Conservation (phyloP, 2,329 filamentous ascomycete genomes). For the Domatiomyces globalis region DNA sequence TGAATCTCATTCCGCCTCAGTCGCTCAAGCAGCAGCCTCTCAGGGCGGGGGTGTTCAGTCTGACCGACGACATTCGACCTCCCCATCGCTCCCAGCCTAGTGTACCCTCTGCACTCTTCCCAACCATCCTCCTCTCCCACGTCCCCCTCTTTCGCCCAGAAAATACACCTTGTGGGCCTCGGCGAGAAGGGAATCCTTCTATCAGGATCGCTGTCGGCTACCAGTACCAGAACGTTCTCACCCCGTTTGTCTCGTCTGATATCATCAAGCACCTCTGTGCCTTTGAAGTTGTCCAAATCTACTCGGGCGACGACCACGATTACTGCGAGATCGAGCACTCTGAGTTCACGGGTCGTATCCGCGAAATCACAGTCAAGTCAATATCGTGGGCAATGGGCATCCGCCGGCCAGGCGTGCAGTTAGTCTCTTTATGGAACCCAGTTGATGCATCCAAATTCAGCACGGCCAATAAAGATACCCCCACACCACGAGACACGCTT, state of each 20-base stretch:
- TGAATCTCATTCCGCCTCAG: not conserved
- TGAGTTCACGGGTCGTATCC: constrained; percentile 45
- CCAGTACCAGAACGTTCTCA: constrained; percentile 93
- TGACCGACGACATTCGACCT: not conserved
- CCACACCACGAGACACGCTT: constrained; percentile 40
- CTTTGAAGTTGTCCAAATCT: constrained; percentile 62
- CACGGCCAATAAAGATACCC: constrained; percentile 8
- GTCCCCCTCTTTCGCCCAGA: constrained; percentile 74
- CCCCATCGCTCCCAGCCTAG: not conserved
- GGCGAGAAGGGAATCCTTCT: constrained; percentile 68
- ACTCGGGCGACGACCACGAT: constrained; percentile 95
- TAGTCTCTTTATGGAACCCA: constrained; percentile 86
- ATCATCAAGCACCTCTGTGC: constrained; percentile 59
- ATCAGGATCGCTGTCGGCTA: constrained; percentile 68
- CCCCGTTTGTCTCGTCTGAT: constrained; percentile 57
- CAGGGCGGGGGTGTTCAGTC: not conserved
- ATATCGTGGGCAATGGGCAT: constrained; percentile 96
- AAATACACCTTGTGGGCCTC: constrained; percentile 74
- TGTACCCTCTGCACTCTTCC: constrained; percentile 36
- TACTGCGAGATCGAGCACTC: constrained; percentile 84
- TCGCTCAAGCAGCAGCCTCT: not conserved
- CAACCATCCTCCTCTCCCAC: constrained; percentile 78
- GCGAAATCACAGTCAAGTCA: constrained; percentile 90
- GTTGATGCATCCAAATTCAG: constrained; percentile 38
- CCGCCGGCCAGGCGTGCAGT: constrained; percentile 67